Evolutionary conservation across 176 grass and related monocot species (phyloP), one percentile per base, ranked within the genome.

Genomic region (Oryza rufipogon): DNA sequence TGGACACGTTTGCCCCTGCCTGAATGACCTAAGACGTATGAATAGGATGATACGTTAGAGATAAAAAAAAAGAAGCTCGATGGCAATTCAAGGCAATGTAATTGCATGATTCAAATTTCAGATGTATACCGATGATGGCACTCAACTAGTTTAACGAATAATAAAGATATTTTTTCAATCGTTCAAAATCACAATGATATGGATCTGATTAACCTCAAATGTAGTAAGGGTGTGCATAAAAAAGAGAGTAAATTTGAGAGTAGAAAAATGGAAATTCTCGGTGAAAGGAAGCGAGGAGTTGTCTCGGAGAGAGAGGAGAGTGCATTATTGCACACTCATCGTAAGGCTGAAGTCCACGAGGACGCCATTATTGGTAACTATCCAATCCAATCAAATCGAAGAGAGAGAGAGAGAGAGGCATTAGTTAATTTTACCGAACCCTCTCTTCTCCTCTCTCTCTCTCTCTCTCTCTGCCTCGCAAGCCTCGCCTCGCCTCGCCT

Each of bases 311-410:
- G 63, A 61, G 25, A 84, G 81, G 46, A 49, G 17, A 12, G 20
- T 34, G 65, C 83, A 78, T 90, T 77, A 90, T 82, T 86, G 79
- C 79, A 12, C 34, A 60, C 83, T 86, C 88, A 86, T 70, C 87
- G 78, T 76, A 76, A 76, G 22, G 4, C 67, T 32, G 6, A 65
- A 11, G 75, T 61, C 81, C 19, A 38, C 76, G 2, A 67, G 69
- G 77, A 25, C 38, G 74, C 74, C 75, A 90, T 86, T 42, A 90
- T 79, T 83, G 47, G 17, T 58, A 58, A 58, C 54, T 58, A 82
- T 73, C 67, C 83, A 81, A 64, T 85, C 33, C 38, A 81, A 61
- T 81, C 83, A 75, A 52, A 51, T 11, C 71, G 81, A 75, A 44
- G 71, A 76, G 16, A 34, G 17, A 17, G 49, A 44, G 71, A 76